Conservation (phyloP, 192 early-diverging fungal species). For the Phlyctochytrium bullatum region DNA sequence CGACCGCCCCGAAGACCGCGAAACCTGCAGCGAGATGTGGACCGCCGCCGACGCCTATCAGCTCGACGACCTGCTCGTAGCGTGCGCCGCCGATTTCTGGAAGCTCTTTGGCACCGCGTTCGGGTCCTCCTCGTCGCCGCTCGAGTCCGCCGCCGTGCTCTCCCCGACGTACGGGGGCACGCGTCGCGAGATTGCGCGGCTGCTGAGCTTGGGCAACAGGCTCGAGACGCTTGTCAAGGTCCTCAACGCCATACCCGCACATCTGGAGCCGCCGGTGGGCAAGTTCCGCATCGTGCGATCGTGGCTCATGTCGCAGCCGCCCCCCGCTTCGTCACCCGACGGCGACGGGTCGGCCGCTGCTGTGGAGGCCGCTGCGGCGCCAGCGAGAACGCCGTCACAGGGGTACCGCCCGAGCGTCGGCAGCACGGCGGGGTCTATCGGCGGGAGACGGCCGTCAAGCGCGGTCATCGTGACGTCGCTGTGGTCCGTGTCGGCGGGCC, state of each 20-base stretch:
- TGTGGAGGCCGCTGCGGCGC: too few species aligned
- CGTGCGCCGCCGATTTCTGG: constrained; percentile 25
- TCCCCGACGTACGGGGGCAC: not conserved
- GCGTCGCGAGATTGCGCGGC: not conserved
- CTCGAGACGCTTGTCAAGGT: constrained; percentile 13
- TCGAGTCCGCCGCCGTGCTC: not conserved
- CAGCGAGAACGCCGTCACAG: too few species aligned
- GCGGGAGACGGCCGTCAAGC: not conserved
- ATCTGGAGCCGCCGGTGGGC: constrained; percentile 19
- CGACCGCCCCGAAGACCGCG: too few species aligned
- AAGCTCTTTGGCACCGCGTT: constrained; percentile 12
- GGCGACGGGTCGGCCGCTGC: not conserved
- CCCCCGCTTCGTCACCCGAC: not conserved
- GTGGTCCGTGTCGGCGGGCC: too few species aligned
- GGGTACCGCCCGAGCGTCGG: too few species aligned
- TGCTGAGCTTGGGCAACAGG: not conserved
- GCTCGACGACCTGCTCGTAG: constrained; percentile 12
- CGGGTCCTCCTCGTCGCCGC: too few species aligned
- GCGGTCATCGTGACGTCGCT: not conserved
- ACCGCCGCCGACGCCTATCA: not conserved
- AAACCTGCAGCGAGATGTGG: constrained; percentile 23
- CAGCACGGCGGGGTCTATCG: too few species aligned
- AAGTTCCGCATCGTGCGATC: constrained; percentile 8
- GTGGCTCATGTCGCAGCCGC: constrained; percentile 11
- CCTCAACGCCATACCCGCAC: constrained; percentile 19